Evolutionary conservation across 1,139 yeast species (phyloP), one percentile per base, ranked within the genome.

Genomic region (Chernovozyma aurita): DNA sequence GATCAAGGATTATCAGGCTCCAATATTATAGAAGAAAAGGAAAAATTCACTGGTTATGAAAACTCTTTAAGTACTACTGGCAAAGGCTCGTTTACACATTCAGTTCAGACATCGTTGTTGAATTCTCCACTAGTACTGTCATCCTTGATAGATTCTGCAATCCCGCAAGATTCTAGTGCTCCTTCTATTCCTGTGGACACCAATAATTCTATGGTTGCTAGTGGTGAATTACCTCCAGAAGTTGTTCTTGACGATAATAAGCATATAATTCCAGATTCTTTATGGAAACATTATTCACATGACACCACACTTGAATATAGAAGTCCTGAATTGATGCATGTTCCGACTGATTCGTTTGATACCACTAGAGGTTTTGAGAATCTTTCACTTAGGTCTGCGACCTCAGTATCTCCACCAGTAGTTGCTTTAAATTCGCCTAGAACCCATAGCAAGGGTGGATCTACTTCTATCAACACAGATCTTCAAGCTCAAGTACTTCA

Each of bases 191-290:
- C 9, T 6, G 6, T 20, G 9, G 22, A 6, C 9, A 20, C 22
- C 22, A 9, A 20, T 9, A 7, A 20, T 20, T n/a, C n/a, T n/a
- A n/a, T n/a, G n/a, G n/a, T n/a, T n/a, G 22, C 28, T 12, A 26
- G 9, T 12, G 60, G 57, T 21, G 65, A 59, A 26, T 52, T 68
- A 24, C 72, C 78, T 16, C 90, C 92, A 1, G 95, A 87, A 52
- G 97, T 90, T 16, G 81, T 85, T 3, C 66, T 90, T 30, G 88
- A 86, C 54, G 97, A 88, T 53, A 88, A 88, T 57, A 80, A 77
- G 45, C 97, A 88, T 55, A 88, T 88, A 37, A 80, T 88, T 31
- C 96, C 97, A 0, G 84, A 80, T 42, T 77, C 86, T 2, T 58
- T 87, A 42, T 76, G 88, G 76, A 70, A 69, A 41, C 76, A 75